Evolutionary conservation across 257 asterid species (phyloP).

Genomic region (Petunia axillaris): DNA sequence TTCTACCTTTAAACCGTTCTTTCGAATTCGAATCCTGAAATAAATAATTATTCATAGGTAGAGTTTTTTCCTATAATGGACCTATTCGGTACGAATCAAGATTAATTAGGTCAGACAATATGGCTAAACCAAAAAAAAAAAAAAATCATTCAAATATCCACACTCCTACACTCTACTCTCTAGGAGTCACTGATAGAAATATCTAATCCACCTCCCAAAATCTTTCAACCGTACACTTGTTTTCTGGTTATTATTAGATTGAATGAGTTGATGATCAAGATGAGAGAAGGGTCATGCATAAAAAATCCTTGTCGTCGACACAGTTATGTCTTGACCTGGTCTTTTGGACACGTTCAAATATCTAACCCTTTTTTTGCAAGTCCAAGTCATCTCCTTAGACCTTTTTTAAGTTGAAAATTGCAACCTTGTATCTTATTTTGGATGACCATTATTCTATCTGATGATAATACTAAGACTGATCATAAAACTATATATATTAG

Average conservation of each 20-base stretch:
- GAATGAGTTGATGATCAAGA: too few relatives aligned
- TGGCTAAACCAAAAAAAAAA: too few relatives aligned
- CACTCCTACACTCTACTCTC: neutral
- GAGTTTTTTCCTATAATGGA: too few relatives aligned
- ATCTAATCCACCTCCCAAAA: neutral
- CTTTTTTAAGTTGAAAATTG: constrained; percentile 3
- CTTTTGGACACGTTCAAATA: constrained; percentile 17
- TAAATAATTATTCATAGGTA: too few relatives aligned
- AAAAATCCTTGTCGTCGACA: neutral
- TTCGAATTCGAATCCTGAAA: too few relatives aligned
- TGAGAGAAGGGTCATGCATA: too few relatives aligned
- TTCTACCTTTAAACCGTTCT: too few relatives aligned
- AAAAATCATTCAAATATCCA: neutral
- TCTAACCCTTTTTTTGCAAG: neutral
- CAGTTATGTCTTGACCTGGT: neutral
- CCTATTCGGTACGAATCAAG: too few relatives aligned
- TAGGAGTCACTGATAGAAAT: neutral
- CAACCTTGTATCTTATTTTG: neutral
- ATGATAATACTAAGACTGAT: neutral
- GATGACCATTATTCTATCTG: neutral
- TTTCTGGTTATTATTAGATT: neutral
- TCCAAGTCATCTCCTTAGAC: constrained; percentile 3
- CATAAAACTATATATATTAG: neutral
- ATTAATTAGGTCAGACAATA: too few relatives aligned
- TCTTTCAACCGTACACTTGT: constrained; percentile 11